phyloP scores from a whole-genome alignment of 2,329 filamentous ascomycete genomes.

The Ascochyta rabiei region DNA sequence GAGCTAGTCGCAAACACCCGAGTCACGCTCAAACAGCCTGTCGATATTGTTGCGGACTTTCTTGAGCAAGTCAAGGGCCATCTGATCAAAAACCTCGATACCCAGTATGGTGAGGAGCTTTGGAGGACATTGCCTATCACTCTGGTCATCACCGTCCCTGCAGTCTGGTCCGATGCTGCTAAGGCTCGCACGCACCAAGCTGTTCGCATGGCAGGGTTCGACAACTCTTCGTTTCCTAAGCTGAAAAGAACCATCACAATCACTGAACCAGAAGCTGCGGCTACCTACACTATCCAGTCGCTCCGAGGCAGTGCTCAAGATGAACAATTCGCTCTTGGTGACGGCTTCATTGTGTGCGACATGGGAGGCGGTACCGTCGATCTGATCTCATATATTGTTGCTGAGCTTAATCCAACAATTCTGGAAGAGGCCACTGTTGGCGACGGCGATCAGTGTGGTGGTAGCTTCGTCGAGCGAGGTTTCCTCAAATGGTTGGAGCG shows the following conservation, averaged over 20 bases:
- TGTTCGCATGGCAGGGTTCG: slow-evolving; percentile 29
- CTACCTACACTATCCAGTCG: slow-evolving; percentile 30
- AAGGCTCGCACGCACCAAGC: slow-evolving; percentile 30
- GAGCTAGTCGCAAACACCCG: slow-evolving; percentile 23
- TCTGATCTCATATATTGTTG: slow-evolving; percentile 33
- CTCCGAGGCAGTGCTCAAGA: slow-evolving; percentile 21
- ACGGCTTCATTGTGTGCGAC: slow-evolving; percentile 39
- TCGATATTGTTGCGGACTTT: slow-evolving; percentile 41
- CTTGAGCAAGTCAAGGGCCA: slow-evolving; percentile 29
- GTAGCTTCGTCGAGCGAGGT: slow-evolving; percentile 32
- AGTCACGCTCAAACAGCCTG: slow-evolving; percentile 16
- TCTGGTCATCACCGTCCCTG: slow-evolving; percentile 33
- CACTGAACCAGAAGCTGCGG: slow-evolving; percentile 38
- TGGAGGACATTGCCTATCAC: slow-evolving; percentile 28
- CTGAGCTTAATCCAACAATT: slow-evolving; percentile 7
- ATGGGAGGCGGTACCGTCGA: slow-evolving; percentile 41
- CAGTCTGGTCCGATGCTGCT: slow-evolving; percentile 33
- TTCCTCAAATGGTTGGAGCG: slow-evolving; percentile 33
- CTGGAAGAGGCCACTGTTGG: slow-evolving; percentile 34
- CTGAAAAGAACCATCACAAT: slow-evolving; percentile 5
- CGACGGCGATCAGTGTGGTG: slow-evolving; percentile 35
- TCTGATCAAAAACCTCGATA: slow-evolving; percentile 29
- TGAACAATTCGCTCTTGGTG: slow-evolving; percentile 14
- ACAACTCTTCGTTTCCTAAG: slow-evolving; percentile 10
- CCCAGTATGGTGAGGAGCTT: slow-evolving; percentile 23